A percentile compares a stretch with the other conserved stretches of the same genome.
Evolutionary conservation across 108 stramenopile species (phyloP).

Genomic region (Pseudonitzschia delicatissima): DNA sequence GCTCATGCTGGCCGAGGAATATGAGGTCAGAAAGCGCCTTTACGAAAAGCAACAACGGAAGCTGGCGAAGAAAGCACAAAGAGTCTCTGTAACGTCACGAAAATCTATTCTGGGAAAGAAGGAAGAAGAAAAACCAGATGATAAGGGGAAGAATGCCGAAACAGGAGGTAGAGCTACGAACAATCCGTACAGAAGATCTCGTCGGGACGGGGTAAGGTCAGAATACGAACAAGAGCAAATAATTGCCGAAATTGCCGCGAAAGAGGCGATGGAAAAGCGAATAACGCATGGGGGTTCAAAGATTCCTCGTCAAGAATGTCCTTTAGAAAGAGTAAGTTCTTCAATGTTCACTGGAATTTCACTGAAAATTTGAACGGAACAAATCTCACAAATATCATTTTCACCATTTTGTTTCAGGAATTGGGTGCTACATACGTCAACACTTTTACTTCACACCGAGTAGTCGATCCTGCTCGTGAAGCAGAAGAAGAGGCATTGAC

Average conservation of each 20-base stretch:
- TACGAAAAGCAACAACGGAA: slow-evolving; percentile 47
- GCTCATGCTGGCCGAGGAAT: slow-evolving; percentile 68
- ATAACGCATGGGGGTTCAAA: slow-evolving; percentile 78
- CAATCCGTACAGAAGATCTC: slow-evolving; percentile 81
- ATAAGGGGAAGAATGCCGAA: slow-evolving; percentile 27
- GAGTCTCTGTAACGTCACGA: slow-evolving; percentile 35
- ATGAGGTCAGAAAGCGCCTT: slow-evolving; percentile 52
- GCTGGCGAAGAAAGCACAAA: slow-evolving; percentile 38
- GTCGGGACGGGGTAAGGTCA: slow-evolving; percentile 68
- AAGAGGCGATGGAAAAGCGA: slow-evolving; percentile 82
- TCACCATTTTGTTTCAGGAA: slow-evolving; percentile 25
- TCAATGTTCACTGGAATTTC: neutral
- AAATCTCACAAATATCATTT: neutral
- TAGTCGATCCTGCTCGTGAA: slow-evolving; percentile 55
- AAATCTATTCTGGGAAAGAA: slow-evolving; percentile 28
- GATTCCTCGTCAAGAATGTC: slow-evolving; percentile 58
- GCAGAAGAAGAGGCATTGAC: slow-evolving; percentile 38
- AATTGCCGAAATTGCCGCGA: slow-evolving; percentile 82
- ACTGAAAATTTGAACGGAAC: neutral
- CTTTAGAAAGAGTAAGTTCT: slow-evolving; percentile 61
- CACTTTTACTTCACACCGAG: slow-evolving; percentile 51
- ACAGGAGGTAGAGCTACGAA: slow-evolving; percentile 45
- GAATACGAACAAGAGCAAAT: slow-evolving; percentile 92
- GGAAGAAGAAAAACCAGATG: slow-evolving; percentile 8
- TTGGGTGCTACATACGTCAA: slow-evolving; percentile 60